These are phyloP conservation scores for Candida railenensis DNA, from an alignment of 805 yeast genomes.

Conservation along the genomic window DNA sequence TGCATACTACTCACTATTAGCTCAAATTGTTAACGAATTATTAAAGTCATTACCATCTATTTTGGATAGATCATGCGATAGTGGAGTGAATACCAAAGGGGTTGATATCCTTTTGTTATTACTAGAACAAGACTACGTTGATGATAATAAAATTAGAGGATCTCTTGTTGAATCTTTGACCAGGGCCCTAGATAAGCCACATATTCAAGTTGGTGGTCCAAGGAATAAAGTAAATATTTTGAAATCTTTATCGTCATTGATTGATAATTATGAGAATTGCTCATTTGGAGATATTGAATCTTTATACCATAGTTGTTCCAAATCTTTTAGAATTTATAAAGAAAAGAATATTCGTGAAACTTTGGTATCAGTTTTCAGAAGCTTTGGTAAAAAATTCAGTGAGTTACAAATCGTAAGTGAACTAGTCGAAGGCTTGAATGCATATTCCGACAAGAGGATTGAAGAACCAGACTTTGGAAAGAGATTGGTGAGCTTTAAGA, in stretches of 20 bases:
- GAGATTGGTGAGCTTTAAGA: conserved; percentile 65
- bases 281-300: conserved; percentile 48
- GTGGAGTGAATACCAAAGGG: conserved; percentile 51
- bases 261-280: conserved; percentile 50
- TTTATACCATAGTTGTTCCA: conserved; percentile 51
- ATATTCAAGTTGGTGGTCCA: conserved; percentile 44
- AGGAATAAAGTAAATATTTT: conserved; percentile 57
- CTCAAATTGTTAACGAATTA: conserved; percentile 58
- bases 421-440: conserved; percentile 65
- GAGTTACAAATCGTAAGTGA: conserved; percentile 43
- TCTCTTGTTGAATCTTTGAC: conserved; percentile 58
- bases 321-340: conserved; percentile 55
- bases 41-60: conserved; percentile 51
- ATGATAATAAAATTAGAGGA: conserved; percentile 51
- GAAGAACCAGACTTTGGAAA: conserved; percentile 79
- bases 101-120: conserved; percentile 51
- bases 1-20: conserved; percentile 49
- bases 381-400: conserved; percentile 53
- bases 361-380: conserved; percentile 57
- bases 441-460: conserved; percentile 60
- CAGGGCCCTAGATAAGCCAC: conserved; percentile 58
- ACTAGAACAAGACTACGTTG: conserved; percentile 57
- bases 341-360: conserved; percentile 63
- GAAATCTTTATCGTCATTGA: conserved; percentile 53
- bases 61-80: conserved; percentile 38